These are phyloP conservation scores for Pseudopyricularia javanii DNA, from an alignment of 2,329 filamentous ascomycete species.

Conservation along the genomic window DNA sequence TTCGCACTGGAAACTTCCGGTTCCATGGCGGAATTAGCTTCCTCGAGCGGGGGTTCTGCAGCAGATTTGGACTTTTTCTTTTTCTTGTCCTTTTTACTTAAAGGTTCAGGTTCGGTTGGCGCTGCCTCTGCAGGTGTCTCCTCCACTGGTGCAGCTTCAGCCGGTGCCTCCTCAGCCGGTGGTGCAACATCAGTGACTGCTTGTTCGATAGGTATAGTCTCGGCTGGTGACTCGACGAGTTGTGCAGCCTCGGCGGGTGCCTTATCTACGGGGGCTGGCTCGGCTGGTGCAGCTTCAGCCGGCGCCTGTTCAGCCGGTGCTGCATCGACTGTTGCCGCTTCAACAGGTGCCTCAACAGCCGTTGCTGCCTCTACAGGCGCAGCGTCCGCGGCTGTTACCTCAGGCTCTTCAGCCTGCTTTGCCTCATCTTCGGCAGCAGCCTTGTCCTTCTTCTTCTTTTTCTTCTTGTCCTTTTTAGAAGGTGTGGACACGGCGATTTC, in stretches of 20 bases:
- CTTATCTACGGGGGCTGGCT: neutral
- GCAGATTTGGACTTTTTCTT: neutral
- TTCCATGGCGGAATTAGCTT: neutral
- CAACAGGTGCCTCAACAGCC: neutral
- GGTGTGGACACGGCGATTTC: neutral
- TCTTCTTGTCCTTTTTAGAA: neutral
- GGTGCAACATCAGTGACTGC: conserved; percentile 3
- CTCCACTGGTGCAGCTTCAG: neutral
- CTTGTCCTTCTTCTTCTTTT: neutral
- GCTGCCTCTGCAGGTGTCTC: conserved; percentile 1
- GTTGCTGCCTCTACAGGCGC: neutral
- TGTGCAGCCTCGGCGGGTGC: neutral
- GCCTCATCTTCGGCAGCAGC: neutral
- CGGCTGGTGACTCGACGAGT: neutral
- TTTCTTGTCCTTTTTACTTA: neutral
- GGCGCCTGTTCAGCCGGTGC: neutral
- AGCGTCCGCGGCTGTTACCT: neutral
- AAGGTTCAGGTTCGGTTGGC: neutral
- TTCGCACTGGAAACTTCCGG: neutral
- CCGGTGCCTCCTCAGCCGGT: conserved; percentile 1
- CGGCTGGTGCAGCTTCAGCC: neutral
- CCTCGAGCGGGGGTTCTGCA: neutral
- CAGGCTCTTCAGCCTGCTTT: neutral
- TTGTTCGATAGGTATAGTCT: neutral
- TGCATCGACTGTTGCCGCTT: neutral